Evolutionary conservation across 768 basidiomycete species (phyloP), one percentile per base, ranked within the genome.

Genomic region (Russula lepida): DNA sequence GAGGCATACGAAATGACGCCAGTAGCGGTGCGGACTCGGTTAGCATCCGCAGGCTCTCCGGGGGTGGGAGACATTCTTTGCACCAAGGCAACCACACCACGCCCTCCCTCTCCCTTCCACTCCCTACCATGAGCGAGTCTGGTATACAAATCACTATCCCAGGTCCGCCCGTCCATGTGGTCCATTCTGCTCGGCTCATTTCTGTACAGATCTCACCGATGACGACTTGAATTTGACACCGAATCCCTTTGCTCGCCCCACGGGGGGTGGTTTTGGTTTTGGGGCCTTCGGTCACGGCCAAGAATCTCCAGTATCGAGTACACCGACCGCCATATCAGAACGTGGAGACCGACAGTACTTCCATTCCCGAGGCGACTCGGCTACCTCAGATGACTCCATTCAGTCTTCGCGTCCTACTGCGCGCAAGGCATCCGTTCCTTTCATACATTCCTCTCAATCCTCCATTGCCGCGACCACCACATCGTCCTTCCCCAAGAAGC

Each of bases 351-450:
- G 80, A 67, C 79, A 78, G 64, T 87, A 83, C 72, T 90, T 89
- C 39, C 91, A 92, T 72, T 73, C 81, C 23, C 79, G 91, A 56
- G 85, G 82, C n/a, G 88, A 91, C 70, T 92, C 91, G 11, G 79
- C 81, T 23, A 78, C 88, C 3, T 92, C 91, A 1, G 81, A 89
- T 58, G 88, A 90, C 69, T 92, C 91, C 6, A 74, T 78, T 21
- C 76, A 80, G 62, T 90, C 89, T 19, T 76, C 76, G 19, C 81
- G 76, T 23, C 61, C 68, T 49, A 54, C 65, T 49, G 54, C 65
- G 21, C 69, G 69, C 58, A 74, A 70, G 79, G 78, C 69, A 70
- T 73, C 73, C 52, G 76, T 81, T 35, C 80, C 86, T 7, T 88
- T 85, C 68, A 82, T 79, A 4, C 88, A 91, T 71, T 82, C 84